phyloP scores from a whole-genome alignment of 768 basidiomycete genomes.

The Russula compacta region DNA sequence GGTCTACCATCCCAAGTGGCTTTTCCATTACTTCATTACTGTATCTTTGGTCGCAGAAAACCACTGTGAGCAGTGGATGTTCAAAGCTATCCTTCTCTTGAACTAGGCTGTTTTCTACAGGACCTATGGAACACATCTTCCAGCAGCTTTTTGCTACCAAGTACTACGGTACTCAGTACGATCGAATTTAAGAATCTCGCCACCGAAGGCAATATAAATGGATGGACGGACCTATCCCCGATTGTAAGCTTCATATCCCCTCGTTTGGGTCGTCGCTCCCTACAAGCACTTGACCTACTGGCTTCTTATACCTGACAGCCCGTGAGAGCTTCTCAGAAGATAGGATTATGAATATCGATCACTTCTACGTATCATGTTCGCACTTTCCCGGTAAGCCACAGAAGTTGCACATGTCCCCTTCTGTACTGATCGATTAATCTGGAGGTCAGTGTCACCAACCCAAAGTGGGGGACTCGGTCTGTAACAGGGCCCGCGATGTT shows the following conservation, averaged over 20 bases:
- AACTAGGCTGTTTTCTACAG: neutral
- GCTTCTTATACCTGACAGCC: neutral
- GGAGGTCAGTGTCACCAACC: neutral
- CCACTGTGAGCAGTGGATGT: neutral
- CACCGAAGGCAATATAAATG: neutral
- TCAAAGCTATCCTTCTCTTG: neutral
- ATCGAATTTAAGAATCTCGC: neutral
- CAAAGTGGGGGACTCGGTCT: neutral
- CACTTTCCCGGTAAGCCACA: neutral
- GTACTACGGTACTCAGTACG: neutral
- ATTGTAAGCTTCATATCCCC: neutral
- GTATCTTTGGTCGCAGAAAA: neutral
- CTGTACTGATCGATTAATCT: neutral
- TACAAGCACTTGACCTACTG: neutral
- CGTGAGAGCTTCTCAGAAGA: neutral
- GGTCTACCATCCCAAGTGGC: neutral
- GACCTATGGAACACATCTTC: neutral
- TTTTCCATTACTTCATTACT: too few relatives aligned
- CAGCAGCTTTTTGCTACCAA: neutral
- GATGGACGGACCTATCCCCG: neutral
- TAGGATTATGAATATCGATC: neutral
- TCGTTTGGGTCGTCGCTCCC: neutral
- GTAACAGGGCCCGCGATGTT: neutral
- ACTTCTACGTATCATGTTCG: neutral
- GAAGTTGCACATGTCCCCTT: neutral